Percentiles rank a stretch among this genome's conserved stretches.
Conservation (phyloP, 2,329 filamentous ascomycete genomes). For the Cladosporium halotolerans region DNA sequence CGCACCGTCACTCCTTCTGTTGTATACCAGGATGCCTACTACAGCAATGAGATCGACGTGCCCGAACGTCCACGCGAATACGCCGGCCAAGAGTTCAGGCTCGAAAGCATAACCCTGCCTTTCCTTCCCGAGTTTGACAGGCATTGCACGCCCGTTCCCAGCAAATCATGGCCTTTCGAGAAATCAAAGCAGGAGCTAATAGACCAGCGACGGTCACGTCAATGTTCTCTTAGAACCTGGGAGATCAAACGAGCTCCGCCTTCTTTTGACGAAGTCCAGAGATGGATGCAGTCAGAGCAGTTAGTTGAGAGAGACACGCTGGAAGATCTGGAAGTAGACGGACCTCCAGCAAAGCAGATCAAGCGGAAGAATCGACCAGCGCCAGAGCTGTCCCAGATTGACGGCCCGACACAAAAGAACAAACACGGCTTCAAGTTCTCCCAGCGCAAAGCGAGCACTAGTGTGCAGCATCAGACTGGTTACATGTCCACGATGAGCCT, state of each 20-base stretch:
- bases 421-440: constrained; percentile 80
- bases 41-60: constrained; percentile 77
- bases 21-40: constrained; percentile 80
- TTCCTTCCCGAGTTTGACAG: constrained; percentile 67
- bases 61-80: constrained; percentile 73
- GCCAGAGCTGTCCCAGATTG: constrained; percentile 69
- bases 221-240: constrained; percentile 66
- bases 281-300: constrained; percentile 54
- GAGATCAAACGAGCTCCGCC: constrained; percentile 69
- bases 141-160: constrained; percentile 47
- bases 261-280: constrained; percentile 58
- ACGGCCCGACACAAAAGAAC: constrained; percentile 77
- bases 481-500: constrained; percentile 97
- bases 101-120: constrained; percentile 68
- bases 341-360: constrained; percentile 23
- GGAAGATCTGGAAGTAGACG: constrained; percentile 24
- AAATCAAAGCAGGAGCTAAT: constrained; percentile 45
- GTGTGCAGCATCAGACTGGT: constrained; percentile 74
- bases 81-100: constrained; percentile 75
- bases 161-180: constrained; percentile 50
- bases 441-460: constrained; percentile 66
- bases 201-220: constrained; percentile 48
- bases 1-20: constrained; percentile 59
- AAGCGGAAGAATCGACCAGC: constrained; percentile 29
- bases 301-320: constrained; percentile 14